Evolutionary conservation across 768 basidiomycete species (phyloP).

Genomic region (Lactarius evosmus): DNA sequence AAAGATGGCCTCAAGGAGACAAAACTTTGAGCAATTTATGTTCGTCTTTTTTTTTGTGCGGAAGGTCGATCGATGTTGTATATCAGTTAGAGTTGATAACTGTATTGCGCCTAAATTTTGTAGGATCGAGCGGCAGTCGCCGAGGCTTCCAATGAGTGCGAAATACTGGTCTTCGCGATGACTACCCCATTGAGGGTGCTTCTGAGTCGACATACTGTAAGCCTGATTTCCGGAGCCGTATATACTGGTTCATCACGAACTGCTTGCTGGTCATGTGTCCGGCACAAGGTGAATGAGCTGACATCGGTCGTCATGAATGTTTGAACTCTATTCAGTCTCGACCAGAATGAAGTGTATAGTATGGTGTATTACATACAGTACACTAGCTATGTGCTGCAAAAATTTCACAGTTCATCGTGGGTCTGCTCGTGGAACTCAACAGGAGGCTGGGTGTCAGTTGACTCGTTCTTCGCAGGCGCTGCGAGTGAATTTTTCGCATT

Average conservation of each 20-base stretch:
- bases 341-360: not conserved
- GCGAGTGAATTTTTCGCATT: constrained; percentile 72
- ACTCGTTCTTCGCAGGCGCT: constrained; percentile 32
- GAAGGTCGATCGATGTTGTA: constrained; percentile 22
- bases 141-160: not conserved
- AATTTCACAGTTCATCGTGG: constrained; percentile 28
- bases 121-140: not conserved
- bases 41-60: constrained; percentile 15
- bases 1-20: constrained; percentile 85
- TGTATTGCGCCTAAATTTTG: not conserved
- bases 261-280: not conserved
- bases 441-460: constrained; percentile 32
- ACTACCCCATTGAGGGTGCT: not conserved
- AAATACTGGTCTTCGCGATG: not conserved
- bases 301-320: too few species aligned
- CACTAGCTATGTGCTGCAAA: not conserved
- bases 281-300: too few species aligned
- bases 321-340: not conserved
- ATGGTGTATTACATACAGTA: constrained; percentile 4
- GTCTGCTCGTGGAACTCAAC: constrained; percentile 27
- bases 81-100: constrained; percentile 13
- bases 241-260: not conserved
- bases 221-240: not conserved
- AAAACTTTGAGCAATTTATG: constrained; percentile 51
- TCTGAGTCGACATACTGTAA: not conserved